Evolutionary conservation across 1,284 basidiomycete genomes (phyloP).

Genomic region (Puccinia horiana): DNA sequence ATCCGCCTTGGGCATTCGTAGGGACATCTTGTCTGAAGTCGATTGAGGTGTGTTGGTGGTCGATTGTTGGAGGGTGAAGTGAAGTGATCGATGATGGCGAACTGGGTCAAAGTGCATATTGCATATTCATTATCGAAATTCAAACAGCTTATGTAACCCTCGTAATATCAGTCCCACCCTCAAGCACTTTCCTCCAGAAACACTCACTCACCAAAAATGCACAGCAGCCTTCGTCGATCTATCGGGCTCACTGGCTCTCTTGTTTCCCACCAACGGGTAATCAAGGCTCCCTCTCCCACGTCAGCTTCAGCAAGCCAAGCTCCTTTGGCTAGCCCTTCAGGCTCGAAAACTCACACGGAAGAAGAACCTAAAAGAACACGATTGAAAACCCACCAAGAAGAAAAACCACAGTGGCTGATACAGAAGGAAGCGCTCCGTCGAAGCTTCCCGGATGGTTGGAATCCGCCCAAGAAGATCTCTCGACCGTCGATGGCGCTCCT

Average conservation of each 20-base stretch:
- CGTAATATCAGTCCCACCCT: no score
- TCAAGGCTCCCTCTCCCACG: background rate
- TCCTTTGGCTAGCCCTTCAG: conserved; percentile 5
- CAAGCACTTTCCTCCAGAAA: background rate
- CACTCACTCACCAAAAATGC: background rate
- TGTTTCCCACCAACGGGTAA: background rate
- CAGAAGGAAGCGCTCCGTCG: conserved; percentile 67
- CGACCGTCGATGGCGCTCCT: conserved; percentile 85
- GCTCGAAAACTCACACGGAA: background rate
- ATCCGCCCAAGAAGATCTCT: conserved; percentile 81
- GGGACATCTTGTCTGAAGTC: conserved; percentile 67
- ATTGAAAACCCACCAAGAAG: background rate
- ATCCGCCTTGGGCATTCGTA: conserved; percentile 89
- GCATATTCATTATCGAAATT: background rate
- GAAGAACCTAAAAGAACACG: background rate
- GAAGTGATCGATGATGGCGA: background rate
- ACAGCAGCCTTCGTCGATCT: background rate
- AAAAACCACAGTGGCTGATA: conserved; percentile 44
- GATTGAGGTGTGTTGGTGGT: background rate
- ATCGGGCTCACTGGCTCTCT: background rate
- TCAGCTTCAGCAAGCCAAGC: background rate
- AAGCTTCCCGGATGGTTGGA: conserved; percentile 76
- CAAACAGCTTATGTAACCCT: background rate
- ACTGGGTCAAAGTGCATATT: background rate
- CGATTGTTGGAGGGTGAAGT: no score